Base-by-base conservation (phyloP, 1,284 basidiomycete genomes). In the Malassezia psittaci region DNA sequence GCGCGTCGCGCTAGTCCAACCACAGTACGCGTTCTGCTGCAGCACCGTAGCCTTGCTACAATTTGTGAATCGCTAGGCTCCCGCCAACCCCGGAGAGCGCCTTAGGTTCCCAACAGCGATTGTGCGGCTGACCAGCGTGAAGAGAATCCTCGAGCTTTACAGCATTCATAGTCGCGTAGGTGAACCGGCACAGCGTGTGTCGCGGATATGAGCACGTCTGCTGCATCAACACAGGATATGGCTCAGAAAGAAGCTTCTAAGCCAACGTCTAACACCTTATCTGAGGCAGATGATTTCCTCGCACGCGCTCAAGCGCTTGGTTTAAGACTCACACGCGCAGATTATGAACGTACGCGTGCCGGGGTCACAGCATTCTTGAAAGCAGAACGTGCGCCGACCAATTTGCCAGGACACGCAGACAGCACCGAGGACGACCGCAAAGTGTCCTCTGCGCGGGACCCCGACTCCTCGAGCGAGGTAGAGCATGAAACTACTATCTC, bases 331-430 rank as follows among this genome's bases (percentile, higher is more conserved):
- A 67, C 67, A 2, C 61, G 72, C 29, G 66, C 70, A 46, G 70
- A 74, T 46, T 68, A 64, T 51, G 72, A 72, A 42, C 58, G 70
- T 29, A 69, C 67, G 5, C 64, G 68, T 32, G 67, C 67, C 0
- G 70, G 70, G 24, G 65, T 74, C 4, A 57, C 67, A 8, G 72
- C 72, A 15, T 72, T 74, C 47, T 64, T 74, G 54, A 65, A 65
- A 32, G 70, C 70, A 0, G 65, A 72, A 33, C 64, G 68, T 19
- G 43, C 60, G 18, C 61, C 62, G 7, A 18, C 44, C 11, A 40
- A 18, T 4, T 53, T 48, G 33, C 50, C 49, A 12, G 43, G 35
- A 29, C 44, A 24, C 11, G 35, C 36, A 33, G 48, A 51, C 21
- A 24, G 39, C 9, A 32, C 16, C n/a, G 37, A 46, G 13, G 43